Evolutionary conservation across 1,284 basidiomycete genomes (phyloP), one percentile per base, ranked within the genome.

Genomic region (Lignosus rhinocerotis): DNA sequence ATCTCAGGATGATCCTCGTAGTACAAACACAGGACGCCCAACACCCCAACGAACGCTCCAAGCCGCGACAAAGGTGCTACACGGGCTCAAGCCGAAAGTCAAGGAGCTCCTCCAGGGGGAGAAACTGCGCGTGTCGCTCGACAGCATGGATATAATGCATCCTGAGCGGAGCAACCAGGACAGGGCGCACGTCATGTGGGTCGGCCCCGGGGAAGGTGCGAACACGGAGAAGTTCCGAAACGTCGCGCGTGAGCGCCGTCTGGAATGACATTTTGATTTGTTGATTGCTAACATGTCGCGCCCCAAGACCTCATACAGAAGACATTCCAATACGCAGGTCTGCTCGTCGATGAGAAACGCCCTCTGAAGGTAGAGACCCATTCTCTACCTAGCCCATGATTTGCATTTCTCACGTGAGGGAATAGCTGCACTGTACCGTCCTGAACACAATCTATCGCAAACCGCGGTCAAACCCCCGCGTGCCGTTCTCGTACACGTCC

Each of bases 381-480:
- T 25, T 4, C 38, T 9, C 12, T 32, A 25, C 25, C 25, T 25
- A 2, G 25, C 4, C 25, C 25, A 25, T 25, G 25, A 25, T 25
- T 25, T 4, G 25, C 25, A 25, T 2, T 25, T 4, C 25, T 25
- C 25, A 25, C 25, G 25, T 25, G 25, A 25, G 25, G 25, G 25
- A 25, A 55, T 51, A 88, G 87, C 72, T 90, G 14, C 88, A 90
- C 62, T 89, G 87, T 70, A 89, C 88, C 0, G 67, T 90, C 21
- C 66, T 88, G 58, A 88, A 88, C 65, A 84, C 87, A 0, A 76
- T 73, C 33, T 74, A 87, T 67, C 81, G 86, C 54, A 80, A 75
- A 62, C 60, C 69, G 0, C 67, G 66, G 11, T 63, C 68, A 0
- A 63, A 68, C 16, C 70, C 68, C 1, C 70, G 76, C 7, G 59